Base-by-base conservation (phyloP, 768 basidiomycete genomes). In the Pleurotus tuber-regium region DNA sequence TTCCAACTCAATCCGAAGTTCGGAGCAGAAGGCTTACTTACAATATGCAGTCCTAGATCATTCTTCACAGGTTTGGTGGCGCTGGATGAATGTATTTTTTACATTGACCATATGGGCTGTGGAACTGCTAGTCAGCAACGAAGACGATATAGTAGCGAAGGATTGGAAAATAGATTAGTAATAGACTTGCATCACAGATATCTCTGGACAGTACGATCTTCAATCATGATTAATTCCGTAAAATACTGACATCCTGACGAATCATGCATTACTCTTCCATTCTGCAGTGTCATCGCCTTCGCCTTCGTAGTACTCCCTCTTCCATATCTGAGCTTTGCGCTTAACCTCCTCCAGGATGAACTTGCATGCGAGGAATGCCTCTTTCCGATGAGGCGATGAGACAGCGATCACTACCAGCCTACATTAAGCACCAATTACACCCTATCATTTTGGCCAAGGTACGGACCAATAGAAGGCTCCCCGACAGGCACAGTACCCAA, bases 21-120 rank as follows among this genome's bases (percentile, higher is more conserved):
- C n/a, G n/a, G n/a, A n/a, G n/a, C n/a, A n/a, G 19, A 29, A 51
- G 38, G 24, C 26, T 26, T 21, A 54, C 35, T 50, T 9, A n/a
- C 21, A 10, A 39, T 59, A 28, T 40, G 4, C 48, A 92, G 91
- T 93, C 39, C 72, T 93, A 48, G 91, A 93, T 60, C 87, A 89
- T 61, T 87, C 90, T 16, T 89, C 89, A n/a, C 91, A 92, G 62
- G 82, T 92, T 43, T 93, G 91, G 91, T 92, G 91, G 87, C 79
- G 91, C 55, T 92, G 91, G 90, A 85, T 86, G 74, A 89, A 90
- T 62, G 85, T 93, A 28, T 89, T 92, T 71, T 87, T 92, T 67
- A 92, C 89, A 3, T 75, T 93, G 24, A 73, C 84, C 21, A 78
- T 92, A 35, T 93, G 92, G 91, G 82, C 86, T 9, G 72, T 92